Base-by-base conservation (phyloP, 2,329 filamentous ascomycete species). In the Monilinia fructicola region DNA sequence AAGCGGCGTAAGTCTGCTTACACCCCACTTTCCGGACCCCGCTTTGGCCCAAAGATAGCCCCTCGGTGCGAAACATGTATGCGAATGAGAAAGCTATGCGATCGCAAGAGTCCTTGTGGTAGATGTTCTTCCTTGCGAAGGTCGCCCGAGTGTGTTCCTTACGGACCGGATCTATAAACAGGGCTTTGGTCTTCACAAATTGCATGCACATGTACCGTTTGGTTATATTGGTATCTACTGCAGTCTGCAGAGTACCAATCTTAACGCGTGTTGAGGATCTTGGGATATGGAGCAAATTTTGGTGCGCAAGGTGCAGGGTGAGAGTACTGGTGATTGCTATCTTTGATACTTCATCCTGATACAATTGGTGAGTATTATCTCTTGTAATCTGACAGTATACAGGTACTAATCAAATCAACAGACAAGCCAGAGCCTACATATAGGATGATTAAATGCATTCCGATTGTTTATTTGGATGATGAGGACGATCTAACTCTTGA, bases 61-160 rank as follows among this genome's bases (percentile, higher is more conserved):
- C 58, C 58, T 50, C 58, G 58, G 1, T 61, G 58, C 14, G 2
- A 31, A 1, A 38, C 58, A 1, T 61, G 58, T 11, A 14, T 61
- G 7, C 14, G n/a, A 4, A 61, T 50, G 58, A 61, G 46, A 9
- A 61, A 61, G 14, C 5, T 50, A 2, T 61, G 58, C 12, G 58
- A 61, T 21, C 58, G 58, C 4, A 35, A 26, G 16, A 61, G 9
- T 61, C 58, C 58, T 9, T 50, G 58, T 18, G 58, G 58, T 10
- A 61, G 58, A 38, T 61, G 58, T 3, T 35, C 42, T 26, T 4
- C 21, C 2, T 26, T 26, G 44, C 58, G 58, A 1, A 14, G 4
- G 0, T 1, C 10, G 1, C 23, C 26, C 2, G 4, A 7, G 4
- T 61, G 58, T 23, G 18, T 21, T 26, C 58, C 58, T 18, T 38